Evolutionary conservation across 768 basidiomycete species (phyloP).

Genomic region (Steccherinum ochraceum): DNA sequence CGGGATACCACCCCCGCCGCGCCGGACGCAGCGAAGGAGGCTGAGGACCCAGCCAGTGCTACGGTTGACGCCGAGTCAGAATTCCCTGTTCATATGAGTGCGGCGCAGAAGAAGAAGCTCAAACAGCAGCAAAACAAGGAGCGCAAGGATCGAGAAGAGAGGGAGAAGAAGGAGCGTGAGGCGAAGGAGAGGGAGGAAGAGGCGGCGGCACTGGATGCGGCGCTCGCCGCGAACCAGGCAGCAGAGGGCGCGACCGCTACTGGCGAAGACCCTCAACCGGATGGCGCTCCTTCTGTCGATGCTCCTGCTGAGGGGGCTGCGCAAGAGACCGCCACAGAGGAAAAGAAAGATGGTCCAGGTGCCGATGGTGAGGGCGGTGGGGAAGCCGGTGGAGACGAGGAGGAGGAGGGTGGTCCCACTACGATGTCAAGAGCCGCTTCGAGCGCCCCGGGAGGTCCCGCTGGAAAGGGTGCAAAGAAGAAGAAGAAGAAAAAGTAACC

Average conservation of each 20-base stretch:
- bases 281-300: not conserved
- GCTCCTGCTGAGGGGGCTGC: not conserved
- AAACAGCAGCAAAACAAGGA: not conserved
- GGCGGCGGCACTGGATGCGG: not conserved
- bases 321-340: not conserved
- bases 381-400: conserved; percentile 5
- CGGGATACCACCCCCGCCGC: not conserved
- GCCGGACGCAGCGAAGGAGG: conserved; percentile 5
- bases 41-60: conserved; percentile 1
- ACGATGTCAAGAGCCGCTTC: not conserved
- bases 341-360: not conserved
- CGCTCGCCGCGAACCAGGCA: not conserved
- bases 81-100: not conserved
- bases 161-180: conserved; percentile 1
- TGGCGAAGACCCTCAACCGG: not conserved
- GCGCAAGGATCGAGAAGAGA: not conserved
- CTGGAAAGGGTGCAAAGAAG: not conserved
- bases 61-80: not conserved
- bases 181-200: conserved; percentile 11
- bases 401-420: conserved; percentile 3
- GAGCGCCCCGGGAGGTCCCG: too few relatives aligned
- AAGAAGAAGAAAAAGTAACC: not conserved
- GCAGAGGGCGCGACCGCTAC: conserved; percentile 2
- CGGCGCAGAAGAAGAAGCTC: not conserved
- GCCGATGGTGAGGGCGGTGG: conserved; percentile 1